These are phyloP conservation scores for Aquanectria penicillioides DNA, from an alignment of 2,329 filamentous ascomycete species.

Conservation along the genomic window DNA sequence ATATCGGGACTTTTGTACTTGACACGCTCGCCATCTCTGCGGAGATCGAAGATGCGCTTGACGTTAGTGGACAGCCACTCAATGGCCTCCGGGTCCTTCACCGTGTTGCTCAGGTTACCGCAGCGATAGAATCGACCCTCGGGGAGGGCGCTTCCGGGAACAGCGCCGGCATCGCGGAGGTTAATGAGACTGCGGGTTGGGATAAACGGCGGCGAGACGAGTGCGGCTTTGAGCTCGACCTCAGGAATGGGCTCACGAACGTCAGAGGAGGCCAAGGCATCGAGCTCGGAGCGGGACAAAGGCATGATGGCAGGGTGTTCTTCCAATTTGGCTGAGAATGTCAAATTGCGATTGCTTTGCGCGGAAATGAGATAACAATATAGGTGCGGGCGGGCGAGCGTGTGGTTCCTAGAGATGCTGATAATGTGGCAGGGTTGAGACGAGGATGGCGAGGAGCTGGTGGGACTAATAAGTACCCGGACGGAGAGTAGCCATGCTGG, in stretches of 20 bases:
- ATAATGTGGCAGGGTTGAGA: no score
- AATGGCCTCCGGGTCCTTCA: conserved; percentile 42
- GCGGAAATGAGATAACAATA: not conserved
- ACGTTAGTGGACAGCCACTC: conserved; percentile 52
- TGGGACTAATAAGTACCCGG: no score
- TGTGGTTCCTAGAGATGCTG: not conserved
- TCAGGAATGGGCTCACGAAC: conserved; percentile 51
- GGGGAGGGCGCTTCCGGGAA: conserved; percentile 54
- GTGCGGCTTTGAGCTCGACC: conserved; percentile 47
- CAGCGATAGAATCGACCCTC: conserved; percentile 57
- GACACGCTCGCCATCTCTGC: conserved; percentile 55
- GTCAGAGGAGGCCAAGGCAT: conserved; percentile 54
- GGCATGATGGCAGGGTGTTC: conserved; percentile 26
- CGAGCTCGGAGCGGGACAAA: conserved; percentile 39
- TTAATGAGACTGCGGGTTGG: conserved; percentile 60
- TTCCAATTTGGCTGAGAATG: no score
- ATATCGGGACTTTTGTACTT: conserved; percentile 55
- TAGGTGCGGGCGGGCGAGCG: no score
- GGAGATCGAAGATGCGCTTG: conserved; percentile 61
- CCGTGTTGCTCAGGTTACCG: conserved; percentile 52
- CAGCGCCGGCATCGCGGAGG: conserved; percentile 59
- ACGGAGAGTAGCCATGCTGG: no score
- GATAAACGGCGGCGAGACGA: conserved; percentile 58
- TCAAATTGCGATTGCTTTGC: no score
- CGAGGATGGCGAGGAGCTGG: no score